Evolutionary conservation across 495 filamentous ascomycete genomes (phyloP).

Genomic region (Hyaloscypha bicolor): DNA sequence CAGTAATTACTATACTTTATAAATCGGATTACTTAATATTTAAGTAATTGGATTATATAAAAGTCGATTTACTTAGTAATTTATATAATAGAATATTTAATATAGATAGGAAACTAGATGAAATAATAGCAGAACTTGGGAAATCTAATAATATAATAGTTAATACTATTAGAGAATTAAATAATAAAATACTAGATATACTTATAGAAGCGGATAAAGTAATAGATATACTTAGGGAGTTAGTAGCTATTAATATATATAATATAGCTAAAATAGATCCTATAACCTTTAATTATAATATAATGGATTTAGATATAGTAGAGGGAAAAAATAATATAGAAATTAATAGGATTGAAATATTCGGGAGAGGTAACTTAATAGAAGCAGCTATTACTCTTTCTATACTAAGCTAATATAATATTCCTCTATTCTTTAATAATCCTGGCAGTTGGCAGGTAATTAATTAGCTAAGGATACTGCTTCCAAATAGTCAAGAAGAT

Average conservation of each 20-base stretch:
- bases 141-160: slow-evolving; percentile 6
- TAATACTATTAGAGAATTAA: not conserved
- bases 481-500: not conserved
- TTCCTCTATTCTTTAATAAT: not conserved
- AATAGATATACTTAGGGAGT: too few species aligned
- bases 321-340: too few species aligned
- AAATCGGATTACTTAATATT: not conserved
- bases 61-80: not conserved
- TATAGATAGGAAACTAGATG: not conserved
- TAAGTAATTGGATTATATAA: too few species aligned
- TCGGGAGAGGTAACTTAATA: slow-evolving; percentile 9
- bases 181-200: slow-evolving; percentile 4
- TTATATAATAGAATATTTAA: not conserved
- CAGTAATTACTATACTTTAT: not conserved
- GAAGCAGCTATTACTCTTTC: slow-evolving; percentile 10
- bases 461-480: too few species aligned
- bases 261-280: too few species aligned
- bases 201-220: not conserved
- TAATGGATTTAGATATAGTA: too few species aligned
- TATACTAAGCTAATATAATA: slow-evolving; percentile 7
- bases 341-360: not conserved
- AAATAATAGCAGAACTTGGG: not conserved
- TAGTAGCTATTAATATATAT: too few species aligned
- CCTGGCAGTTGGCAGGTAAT: not conserved
- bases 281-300: not conserved